Percentiles rank a stretch among this genome's conserved stretches.
These are phyloP conservation scores for Aspergillus pseudotamarii DNA, from an alignment of 2,329 filamentous ascomycete genomes.

Conservation along the genomic window DNA sequence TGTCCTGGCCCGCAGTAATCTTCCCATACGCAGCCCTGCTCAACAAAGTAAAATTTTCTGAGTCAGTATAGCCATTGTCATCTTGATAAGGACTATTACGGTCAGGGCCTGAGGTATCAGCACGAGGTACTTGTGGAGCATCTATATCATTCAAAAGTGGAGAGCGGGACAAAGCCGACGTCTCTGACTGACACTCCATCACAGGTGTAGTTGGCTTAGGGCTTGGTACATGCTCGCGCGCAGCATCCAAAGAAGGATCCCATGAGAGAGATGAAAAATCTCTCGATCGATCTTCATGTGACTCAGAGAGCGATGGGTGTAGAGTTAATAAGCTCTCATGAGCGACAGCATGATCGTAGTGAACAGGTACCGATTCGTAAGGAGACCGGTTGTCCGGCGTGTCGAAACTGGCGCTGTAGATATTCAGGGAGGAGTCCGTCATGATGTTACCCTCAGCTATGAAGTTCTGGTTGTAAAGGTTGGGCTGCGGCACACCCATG, in stretches of 20 bases:
- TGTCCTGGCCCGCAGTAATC: neutral
- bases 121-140: neutral
- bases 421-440: slow-evolving; percentile 7
- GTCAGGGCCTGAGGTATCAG: neutral
- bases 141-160: neutral
- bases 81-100: neutral
- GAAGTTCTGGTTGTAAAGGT: neutral
- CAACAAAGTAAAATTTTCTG: neutral
- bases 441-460: neutral
- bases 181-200: neutral
- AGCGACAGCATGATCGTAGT: neutral
- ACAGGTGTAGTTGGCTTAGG: neutral
- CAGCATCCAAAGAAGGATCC: neutral
- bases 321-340: neutral
- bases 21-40: too few species aligned
- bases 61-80: too few species aligned
- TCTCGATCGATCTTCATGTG: neutral
- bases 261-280: neutral
- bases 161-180: neutral
- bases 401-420: slow-evolving; percentile 17
- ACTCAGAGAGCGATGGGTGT: neutral
- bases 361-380: slow-evolving; percentile 11
- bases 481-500: neutral
- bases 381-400: slow-evolving; percentile 13
- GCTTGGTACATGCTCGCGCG: neutral